phyloP scores from a whole-genome alignment of 805 yeast genomes.

The Metschnikowia noctiluminum region DNA sequence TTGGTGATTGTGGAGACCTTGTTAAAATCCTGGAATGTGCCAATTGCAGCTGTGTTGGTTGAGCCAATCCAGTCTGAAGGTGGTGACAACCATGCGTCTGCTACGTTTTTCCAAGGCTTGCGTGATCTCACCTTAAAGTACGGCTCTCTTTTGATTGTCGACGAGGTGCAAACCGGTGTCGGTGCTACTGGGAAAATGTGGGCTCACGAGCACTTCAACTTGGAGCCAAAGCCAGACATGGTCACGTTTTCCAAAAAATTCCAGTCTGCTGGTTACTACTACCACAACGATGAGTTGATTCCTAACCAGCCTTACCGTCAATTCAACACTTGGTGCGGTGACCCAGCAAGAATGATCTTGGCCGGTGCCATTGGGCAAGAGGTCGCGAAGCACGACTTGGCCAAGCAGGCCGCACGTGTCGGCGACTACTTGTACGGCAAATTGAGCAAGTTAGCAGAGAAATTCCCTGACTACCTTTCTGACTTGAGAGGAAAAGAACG shows the following conservation, averaged over 20 bases:
- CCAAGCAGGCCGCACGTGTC: slow-evolving; percentile 51
- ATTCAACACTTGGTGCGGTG: slow-evolving; percentile 94
- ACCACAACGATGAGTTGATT: slow-evolving; percentile 66
- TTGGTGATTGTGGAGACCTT: slow-evolving; percentile 70
- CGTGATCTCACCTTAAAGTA: slow-evolving; percentile 71
- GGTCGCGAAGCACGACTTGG: slow-evolving; percentile 57
- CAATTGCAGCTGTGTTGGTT: slow-evolving; percentile 84
- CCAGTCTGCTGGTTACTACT: slow-evolving; percentile 87
- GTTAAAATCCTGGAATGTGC: slow-evolving; percentile 62
- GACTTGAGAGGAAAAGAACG: slow-evolving; percentile 71
- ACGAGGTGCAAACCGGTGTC: slow-evolving; percentile 88
- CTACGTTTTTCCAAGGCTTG: slow-evolving; percentile 75
- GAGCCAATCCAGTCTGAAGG: slow-evolving; percentile 94
- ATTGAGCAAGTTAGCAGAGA: slow-evolving; percentile 48
- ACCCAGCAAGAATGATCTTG: slow-evolving; percentile 74
- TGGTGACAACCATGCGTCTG: slow-evolving; percentile 85
- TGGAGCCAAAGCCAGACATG: slow-evolving; percentile 74
- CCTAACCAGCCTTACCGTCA: slow-evolving; percentile 83
- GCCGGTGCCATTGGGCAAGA: slow-evolving; percentile 72
- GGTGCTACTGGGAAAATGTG: slow-evolving; percentile 84
- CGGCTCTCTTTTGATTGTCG: slow-evolving; percentile 71
- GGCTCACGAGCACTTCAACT: slow-evolving; percentile 85
- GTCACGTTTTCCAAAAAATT: slow-evolving; percentile 86
- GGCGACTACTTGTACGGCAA: slow-evolving; percentile 64
- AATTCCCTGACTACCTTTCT: slow-evolving; percentile 51